Conservation (phyloP, 768 basidiomycete species). For the Pisolithus marmoratus region DNA sequence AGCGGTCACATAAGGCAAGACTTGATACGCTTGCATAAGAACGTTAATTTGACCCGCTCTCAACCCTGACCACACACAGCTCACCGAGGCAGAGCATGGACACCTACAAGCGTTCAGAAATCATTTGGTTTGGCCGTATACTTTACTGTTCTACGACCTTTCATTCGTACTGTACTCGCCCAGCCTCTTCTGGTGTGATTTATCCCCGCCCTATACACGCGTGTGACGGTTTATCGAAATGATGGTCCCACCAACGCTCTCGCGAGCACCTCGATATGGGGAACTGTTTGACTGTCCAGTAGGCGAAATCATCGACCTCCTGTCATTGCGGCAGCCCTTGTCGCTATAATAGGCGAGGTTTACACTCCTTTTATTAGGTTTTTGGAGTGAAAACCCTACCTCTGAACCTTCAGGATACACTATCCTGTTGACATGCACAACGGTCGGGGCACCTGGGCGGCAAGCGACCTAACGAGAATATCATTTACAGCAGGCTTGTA, state of each 20-base stretch:
- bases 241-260: slow-evolving; percentile 56
- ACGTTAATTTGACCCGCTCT: not conserved
- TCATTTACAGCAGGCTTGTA: slow-evolving; percentile 39
- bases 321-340: slow-evolving; percentile 43
- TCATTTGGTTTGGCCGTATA: slow-evolving; percentile 56
- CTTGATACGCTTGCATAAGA: slow-evolving; percentile 36
- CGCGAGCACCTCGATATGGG: slow-evolving; percentile 44
- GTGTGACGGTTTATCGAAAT: slow-evolving; percentile 27
- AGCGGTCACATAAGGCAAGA: slow-evolving; percentile 53
- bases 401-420: slow-evolving; percentile 42
- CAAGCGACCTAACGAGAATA: not conserved
- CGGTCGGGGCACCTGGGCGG: not conserved
- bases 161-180: slow-evolving; percentile 55
- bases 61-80: slow-evolving; percentile 23
- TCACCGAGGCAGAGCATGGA: slow-evolving; percentile 46
- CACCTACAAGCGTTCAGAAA: slow-evolving; percentile 53
- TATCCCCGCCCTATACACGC: not conserved
- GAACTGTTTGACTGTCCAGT: slow-evolving; percentile 47
- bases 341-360: slow-evolving; percentile 47
- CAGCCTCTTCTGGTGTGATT: slow-evolving; percentile 47
- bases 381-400: not conserved
- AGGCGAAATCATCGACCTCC: slow-evolving; percentile 40
- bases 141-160: slow-evolving; percentile 55
- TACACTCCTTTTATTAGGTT: not conserved
- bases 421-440: slow-evolving; percentile 43